Evolutionary conservation across 495 filamentous ascomycete species (phyloP).

Genomic region (Achaetomiella virescens): DNA sequence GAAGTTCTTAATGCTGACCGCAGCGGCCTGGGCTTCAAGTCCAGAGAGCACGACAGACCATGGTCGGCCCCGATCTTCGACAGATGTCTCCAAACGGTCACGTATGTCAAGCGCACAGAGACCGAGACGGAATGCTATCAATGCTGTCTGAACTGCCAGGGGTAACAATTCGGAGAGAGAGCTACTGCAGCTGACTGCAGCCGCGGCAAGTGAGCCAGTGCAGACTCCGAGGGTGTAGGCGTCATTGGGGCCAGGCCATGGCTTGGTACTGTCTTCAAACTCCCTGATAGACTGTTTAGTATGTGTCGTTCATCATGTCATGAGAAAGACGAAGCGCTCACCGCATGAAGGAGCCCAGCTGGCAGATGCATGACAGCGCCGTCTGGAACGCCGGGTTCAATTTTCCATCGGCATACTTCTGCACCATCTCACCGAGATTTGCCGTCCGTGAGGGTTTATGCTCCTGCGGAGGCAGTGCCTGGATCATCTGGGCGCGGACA

Average conservation of each 20-base stretch:
- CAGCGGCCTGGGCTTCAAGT: background rate
- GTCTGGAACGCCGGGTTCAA: conserved; percentile 54
- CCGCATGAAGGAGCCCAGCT: conserved; percentile 65
- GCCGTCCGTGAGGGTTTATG: background rate
- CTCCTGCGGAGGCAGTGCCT: background rate
- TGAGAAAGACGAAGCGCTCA: conserved; percentile 37
- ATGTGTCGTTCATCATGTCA: background rate
- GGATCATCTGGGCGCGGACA: background rate
- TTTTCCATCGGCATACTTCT: conserved; percentile 19
- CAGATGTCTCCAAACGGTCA: conserved; percentile 37
- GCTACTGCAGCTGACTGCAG: conserved; percentile 56
- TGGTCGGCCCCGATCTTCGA: conserved; percentile 34
- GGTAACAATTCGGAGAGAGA: conserved; percentile 58
- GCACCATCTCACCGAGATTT: background rate
- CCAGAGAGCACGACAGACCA: conserved; percentile 37
- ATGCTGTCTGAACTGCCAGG: conserved; percentile 56
- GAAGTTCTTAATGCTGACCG: background rate
- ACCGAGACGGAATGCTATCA: conserved; percentile 63
- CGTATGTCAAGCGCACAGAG: conserved; percentile 44
- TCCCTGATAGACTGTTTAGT: background rate
- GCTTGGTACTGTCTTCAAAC: background rate
- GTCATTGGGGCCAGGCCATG: conserved; percentile 22
- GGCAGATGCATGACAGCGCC: conserved; percentile 57
- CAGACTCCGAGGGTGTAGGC: conserved; percentile 54
- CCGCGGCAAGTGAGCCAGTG: conserved; percentile 61